A percentile compares a stretch with the other conserved stretches of the same genome.
These are phyloP conservation scores for Phytopythium sindhum DNA, from an alignment of 352 stramenopile genomes.

Conservation along the genomic window DNA sequence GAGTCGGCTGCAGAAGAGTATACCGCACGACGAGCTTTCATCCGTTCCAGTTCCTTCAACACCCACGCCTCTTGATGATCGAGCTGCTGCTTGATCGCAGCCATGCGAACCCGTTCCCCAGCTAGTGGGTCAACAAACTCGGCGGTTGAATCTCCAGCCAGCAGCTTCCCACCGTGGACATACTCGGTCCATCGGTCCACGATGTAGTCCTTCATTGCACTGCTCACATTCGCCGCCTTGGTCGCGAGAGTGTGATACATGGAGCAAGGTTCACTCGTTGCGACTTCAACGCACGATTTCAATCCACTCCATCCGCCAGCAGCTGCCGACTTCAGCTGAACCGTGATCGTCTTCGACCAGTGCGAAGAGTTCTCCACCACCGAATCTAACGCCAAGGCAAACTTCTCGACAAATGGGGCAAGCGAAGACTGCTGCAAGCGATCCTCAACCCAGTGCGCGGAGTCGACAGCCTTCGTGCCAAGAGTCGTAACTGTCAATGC, in stretches of 20 bases:
- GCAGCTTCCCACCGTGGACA: background rate
- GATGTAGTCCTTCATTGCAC: background rate
- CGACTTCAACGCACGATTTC: background rate
- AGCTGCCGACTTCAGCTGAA: too few relatives aligned
- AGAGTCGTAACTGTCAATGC: background rate
- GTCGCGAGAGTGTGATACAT: background rate
- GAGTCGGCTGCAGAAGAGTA: conserved; percentile 29
- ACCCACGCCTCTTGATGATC: conserved; percentile 35
- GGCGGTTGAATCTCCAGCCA: background rate
- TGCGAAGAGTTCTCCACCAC: background rate
- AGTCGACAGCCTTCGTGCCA: background rate
- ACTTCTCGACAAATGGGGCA: background rate
- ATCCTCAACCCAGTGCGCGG: background rate
- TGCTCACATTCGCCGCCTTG: background rate
- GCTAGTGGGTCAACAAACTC: background rate
- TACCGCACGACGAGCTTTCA: conserved; percentile 37
- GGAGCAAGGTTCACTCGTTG: background rate
- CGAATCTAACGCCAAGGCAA: background rate
- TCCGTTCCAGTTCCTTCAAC: conserved; percentile 39
- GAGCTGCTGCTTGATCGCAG: conserved; percentile 12
- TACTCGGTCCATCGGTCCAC: background rate
- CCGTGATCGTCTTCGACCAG: background rate
- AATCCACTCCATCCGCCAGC: background rate
- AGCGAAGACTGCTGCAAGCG: background rate
- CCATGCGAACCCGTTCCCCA: background rate